Base-by-base conservation (phyloP, 1,139 yeast genomes). In the Lodderomyces elongisporus region DNA sequence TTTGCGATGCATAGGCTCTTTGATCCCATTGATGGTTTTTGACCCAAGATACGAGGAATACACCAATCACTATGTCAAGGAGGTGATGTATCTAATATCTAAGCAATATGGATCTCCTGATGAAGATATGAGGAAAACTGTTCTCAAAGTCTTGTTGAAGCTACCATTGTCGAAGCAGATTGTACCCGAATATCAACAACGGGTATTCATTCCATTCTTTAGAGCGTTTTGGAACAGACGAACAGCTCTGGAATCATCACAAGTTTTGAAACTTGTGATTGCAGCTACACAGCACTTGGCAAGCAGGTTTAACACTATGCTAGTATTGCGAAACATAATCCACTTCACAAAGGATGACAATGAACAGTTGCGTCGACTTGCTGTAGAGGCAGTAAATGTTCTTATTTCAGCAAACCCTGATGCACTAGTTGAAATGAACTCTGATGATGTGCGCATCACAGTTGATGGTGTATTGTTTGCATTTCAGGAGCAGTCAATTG, bases 381-480 rank as follows among this genome's bases (percentile, higher is more conserved):
- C 87, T 1, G 76, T 83, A 4, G 89, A 81, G 38, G 72, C 95
- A 0, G 63, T 82, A 1, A 47, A 56, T 41, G 57, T 54, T 30
- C 56, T 66, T 46, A 45, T 65, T 8, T 33, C 48, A 3, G 33
- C 47, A 2, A 49, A 49, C 24, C 56, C 61, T 0, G 61, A 60
- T 9, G 56, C 60, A 27, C 46, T 66, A n/a, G 48, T 68, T 14
- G 73, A 68, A 2, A 44, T 66, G 39, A 63, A 58, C 33, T 37
- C 58, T 1, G 56, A 51, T 27, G 43, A 79, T 10, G 95, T 87
- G 44, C 72, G 76, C 30, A 61, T 79, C 29, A 61, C 91, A 27
- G 69, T 91, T 8, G 97, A 91, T 57, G 95, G 95, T 1, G 66
- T 87, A 2, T 57, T 89, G n/a, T 79, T 71, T 39, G 88, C 95